Evolutionary conservation across 1,284 basidiomycete species (phyloP).

Genomic region (Bjerkandera adusta): DNA sequence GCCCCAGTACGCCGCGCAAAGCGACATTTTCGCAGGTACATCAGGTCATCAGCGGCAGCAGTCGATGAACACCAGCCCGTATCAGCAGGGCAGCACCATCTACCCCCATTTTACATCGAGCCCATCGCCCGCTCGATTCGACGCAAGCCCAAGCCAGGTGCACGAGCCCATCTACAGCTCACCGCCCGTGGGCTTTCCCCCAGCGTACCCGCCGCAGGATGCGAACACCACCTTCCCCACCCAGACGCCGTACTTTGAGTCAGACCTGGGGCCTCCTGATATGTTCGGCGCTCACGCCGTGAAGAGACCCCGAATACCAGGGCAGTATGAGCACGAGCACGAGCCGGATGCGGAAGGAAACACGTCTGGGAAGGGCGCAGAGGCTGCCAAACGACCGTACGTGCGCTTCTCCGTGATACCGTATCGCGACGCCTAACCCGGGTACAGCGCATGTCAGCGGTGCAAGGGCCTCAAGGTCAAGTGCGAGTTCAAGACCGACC

Average conservation of each 20-base stretch:
- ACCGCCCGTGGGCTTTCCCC: not conserved
- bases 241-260: not conserved
- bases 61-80: not conserved
- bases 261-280: not conserved
- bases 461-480: conserved; percentile 76
- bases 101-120: conserved; percentile 1
- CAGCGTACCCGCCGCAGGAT: not conserved
- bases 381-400: conserved; percentile 46
- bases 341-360: conserved; percentile 8
- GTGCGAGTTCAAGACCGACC: conserved; percentile 67
- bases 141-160: not conserved
- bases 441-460: conserved; percentile 53
- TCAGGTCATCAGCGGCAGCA: not conserved
- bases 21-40: not conserved
- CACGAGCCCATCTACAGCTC: not conserved
- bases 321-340: conserved; percentile 6
- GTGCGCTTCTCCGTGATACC: conserved; percentile 23
- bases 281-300: not conserved
- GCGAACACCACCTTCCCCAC: not conserved
- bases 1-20: not conserved
- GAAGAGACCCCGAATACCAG: conserved; percentile 7
- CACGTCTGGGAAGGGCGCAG: conserved; percentile 6
- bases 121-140: not conserved
- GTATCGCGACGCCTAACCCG: not conserved
- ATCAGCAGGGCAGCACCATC: conserved; percentile 2